phyloP scores from a whole-genome alignment of 2,329 filamentous ascomycete genomes.

The Diaporthe sp. region DNA sequence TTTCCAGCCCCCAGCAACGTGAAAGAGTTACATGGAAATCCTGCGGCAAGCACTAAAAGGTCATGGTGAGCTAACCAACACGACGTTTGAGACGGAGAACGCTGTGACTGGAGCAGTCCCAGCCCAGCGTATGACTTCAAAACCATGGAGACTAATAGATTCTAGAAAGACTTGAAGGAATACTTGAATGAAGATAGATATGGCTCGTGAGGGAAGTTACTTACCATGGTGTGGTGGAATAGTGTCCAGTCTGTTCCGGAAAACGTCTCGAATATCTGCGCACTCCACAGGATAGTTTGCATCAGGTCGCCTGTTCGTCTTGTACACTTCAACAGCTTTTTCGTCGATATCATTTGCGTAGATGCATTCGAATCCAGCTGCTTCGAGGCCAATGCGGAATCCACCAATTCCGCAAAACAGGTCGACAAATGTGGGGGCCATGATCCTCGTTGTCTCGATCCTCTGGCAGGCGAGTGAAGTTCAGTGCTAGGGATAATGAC shows the following conservation, averaged over 20 bases:
- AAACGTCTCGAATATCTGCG: not conserved
- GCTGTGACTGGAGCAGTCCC: not conserved
- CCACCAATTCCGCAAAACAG: constrained; percentile 10
- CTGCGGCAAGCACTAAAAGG: not conserved
- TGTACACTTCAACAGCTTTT: not conserved
- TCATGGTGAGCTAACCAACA: not conserved
- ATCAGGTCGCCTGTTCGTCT: not conserved
- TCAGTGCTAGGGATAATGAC: too few relatives aligned
- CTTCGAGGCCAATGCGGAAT: constrained; percentile 21
- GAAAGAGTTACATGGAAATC: not conserved
- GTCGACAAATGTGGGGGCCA: constrained; percentile 24
- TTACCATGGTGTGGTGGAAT: not conserved
- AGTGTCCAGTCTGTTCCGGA: not conserved
- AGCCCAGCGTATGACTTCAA: not conserved
- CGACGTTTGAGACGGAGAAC: too few relatives aligned
- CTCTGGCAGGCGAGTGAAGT: too few relatives aligned
- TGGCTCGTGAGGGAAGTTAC: not conserved
- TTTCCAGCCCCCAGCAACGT: fast-evolving
- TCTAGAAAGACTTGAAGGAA: not conserved
- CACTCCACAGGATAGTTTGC: not conserved
- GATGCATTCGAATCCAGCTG: constrained; percentile 9
- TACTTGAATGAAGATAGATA: too few relatives aligned
- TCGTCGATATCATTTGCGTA: not conserved
- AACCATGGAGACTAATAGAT: not conserved
- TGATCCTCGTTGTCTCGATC: not conserved